Conservation (phyloP, 352 stramenopile species). For the Phytophthora sansomeana region DNA sequence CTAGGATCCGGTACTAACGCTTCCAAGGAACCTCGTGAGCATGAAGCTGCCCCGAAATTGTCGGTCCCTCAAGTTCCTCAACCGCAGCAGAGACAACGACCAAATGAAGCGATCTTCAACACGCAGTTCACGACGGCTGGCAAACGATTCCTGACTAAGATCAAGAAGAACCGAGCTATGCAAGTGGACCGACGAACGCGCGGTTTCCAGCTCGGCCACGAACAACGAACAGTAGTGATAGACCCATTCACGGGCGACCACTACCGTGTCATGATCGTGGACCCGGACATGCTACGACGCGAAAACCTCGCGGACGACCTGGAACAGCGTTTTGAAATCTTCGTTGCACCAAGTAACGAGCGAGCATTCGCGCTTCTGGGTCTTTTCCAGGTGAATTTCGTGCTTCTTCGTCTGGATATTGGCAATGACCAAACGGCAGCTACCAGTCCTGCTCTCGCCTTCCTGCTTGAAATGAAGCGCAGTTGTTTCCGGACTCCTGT, state of each 20-base stretch:
- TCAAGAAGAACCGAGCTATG: constrained; percentile 83
- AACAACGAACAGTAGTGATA: constrained; percentile 52
- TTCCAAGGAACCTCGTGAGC: constrained; percentile 9
- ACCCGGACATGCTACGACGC: constrained; percentile 66
- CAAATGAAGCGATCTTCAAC: constrained; percentile 84
- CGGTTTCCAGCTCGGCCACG: constrained; percentile 64
- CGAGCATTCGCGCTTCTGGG: constrained; percentile 61
- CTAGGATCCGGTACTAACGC: constrained; percentile 3
- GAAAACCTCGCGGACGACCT: constrained; percentile 72
- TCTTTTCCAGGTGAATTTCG: constrained; percentile 75
- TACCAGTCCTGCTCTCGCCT: constrained; percentile 58
- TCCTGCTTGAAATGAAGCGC: constrained; percentile 67
- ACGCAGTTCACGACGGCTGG: constrained; percentile 79
- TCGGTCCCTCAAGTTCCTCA: background rate
- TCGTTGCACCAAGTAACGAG: constrained; percentile 71
- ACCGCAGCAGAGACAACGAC: constrained; percentile 27
- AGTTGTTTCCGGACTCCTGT: constrained; percentile 63
- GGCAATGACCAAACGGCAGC: constrained; percentile 64
- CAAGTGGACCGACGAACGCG: constrained; percentile 72
- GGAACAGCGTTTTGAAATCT: constrained; percentile 72
- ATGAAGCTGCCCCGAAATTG: background rate
- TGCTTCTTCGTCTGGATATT: constrained; percentile 58
- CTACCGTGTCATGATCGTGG: constrained; percentile 73
- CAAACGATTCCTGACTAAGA: constrained; percentile 70
- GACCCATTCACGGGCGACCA: constrained; percentile 66